phyloP scores from a whole-genome alignment of 164 flowering plant genomes.

The Macadamia tetraphylla region DNA sequence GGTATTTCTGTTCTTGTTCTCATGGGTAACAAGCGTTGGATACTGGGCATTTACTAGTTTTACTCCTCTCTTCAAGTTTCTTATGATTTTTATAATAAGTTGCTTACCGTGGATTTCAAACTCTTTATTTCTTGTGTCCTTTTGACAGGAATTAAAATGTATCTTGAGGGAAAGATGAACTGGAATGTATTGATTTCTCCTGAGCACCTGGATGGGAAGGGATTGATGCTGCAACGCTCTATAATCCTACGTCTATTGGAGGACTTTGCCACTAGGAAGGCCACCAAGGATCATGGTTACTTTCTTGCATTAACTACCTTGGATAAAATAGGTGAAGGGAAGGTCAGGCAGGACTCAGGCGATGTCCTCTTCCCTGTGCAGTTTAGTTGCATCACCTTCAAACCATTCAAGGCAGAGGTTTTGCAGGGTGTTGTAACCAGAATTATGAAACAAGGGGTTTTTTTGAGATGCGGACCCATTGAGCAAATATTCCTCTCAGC shows the following conservation, averaged over 20 bases:
- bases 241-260: slow-evolving; percentile 49
- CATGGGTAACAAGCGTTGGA: no score
- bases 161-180: slow-evolving; percentile 19
- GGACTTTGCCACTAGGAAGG: slow-evolving; percentile 49
- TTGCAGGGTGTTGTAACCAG: slow-evolving; percentile 51
- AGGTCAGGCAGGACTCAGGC: slow-evolving; percentile 45
- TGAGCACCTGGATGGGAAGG: slow-evolving; percentile 16
- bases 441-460: slow-evolving; percentile 64
- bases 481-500: slow-evolving; percentile 50
- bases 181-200: slow-evolving; percentile 26
- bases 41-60: no score
- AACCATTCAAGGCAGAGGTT: slow-evolving; percentile 61
- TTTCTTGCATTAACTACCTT: slow-evolving; percentile 48
- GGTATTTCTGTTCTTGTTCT: no score
- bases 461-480: slow-evolving; percentile 67
- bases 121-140: no score
- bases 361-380: slow-evolving; percentile 72
- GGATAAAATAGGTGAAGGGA: slow-evolving; percentile 58
- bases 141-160: slow-evolving; percentile 11
- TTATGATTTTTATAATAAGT: no score
- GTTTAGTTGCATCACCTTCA: slow-evolving; percentile 62
- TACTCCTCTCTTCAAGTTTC: no score
- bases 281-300: slow-evolving; percentile 65
- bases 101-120: no score
- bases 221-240: slow-evolving; percentile 43